Conservation (phyloP, 2,329 filamentous ascomycete species). For the Colletotrichum tamarilloi region DNA sequence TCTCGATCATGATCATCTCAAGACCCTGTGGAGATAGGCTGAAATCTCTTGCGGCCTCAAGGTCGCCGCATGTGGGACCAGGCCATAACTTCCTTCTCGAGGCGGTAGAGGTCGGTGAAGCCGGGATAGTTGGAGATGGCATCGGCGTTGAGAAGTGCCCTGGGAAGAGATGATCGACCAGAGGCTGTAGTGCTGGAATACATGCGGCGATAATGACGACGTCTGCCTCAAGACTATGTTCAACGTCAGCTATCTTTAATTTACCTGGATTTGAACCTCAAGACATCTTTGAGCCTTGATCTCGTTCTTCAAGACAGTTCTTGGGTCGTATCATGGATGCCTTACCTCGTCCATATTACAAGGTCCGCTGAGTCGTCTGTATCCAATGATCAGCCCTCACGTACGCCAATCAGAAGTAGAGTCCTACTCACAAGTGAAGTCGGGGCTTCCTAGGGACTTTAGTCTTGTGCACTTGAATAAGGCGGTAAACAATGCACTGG, state of each 20-base stretch:
- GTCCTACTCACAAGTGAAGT: conserved; percentile 41
- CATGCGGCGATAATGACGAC: conserved; percentile 48
- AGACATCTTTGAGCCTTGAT: too few relatives aligned
- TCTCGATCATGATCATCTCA: conserved; percentile 27
- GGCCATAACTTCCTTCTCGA: not conserved
- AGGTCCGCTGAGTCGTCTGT: conserved; percentile 23
- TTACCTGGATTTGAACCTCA: not conserved
- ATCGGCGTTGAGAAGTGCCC: not conserved
- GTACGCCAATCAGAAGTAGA: too few relatives aligned
- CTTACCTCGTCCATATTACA: conserved; percentile 23
- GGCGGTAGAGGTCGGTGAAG: not conserved
- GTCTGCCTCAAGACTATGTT: conserved; percentile 45
- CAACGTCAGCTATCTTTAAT: not conserved
- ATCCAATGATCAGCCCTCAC: not conserved
- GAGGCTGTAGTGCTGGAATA: conserved; percentile 47
- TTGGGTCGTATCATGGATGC: too few relatives aligned
- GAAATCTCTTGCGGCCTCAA: not conserved
- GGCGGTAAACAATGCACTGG: conserved; percentile 40
- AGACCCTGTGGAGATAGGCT: not conserved
- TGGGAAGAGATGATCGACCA: conserved; percentile 30
- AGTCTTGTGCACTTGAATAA: conserved; percentile 49
- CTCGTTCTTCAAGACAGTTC: too few relatives aligned
- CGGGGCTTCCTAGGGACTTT: conserved; percentile 42
- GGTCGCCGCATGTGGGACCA: not conserved
- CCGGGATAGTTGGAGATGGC: not conserved